phyloP scores from a whole-genome alignment of 106 monocot genomes.

The Agapanthus africanus region DNA sequence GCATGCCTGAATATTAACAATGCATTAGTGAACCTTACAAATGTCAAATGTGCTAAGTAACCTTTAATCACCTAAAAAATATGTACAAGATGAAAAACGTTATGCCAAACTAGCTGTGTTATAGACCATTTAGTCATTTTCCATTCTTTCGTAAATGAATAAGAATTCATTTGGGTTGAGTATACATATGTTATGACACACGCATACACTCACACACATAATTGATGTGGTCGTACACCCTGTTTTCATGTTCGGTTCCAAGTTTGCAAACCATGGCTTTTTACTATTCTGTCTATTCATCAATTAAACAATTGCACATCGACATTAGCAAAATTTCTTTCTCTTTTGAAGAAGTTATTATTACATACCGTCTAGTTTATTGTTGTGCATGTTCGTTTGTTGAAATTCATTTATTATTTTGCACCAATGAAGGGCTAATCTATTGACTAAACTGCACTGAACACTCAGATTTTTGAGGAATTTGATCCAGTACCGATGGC shows the following conservation, averaged over 20 bases:
- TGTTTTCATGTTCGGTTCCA: background rate
- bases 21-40: background rate
- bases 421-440: background rate
- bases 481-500: constrained; percentile 78
- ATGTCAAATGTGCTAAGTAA: too few species aligned
- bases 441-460: constrained; percentile 10
- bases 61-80: background rate
- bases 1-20: background rate
- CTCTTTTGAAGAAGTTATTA: background rate
- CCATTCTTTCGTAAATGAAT: background rate
- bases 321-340: background rate
- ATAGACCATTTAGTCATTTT: background rate
- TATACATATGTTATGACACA: too few species aligned
- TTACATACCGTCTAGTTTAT: too few species aligned
- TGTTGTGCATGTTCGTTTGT: background rate
- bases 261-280: background rate
- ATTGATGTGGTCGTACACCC: background rate
- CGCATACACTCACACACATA: too few species aligned
- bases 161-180: background rate
- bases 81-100: background rate
- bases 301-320: background rate
- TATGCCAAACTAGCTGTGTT: background rate
- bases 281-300: background rate
- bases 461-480: constrained; percentile 63
- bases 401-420: constrained; percentile 2